These are phyloP conservation scores for Kluyveromyces lactis DNA, from an alignment of 805 yeast genomes.

Conservation along the genomic window DNA sequence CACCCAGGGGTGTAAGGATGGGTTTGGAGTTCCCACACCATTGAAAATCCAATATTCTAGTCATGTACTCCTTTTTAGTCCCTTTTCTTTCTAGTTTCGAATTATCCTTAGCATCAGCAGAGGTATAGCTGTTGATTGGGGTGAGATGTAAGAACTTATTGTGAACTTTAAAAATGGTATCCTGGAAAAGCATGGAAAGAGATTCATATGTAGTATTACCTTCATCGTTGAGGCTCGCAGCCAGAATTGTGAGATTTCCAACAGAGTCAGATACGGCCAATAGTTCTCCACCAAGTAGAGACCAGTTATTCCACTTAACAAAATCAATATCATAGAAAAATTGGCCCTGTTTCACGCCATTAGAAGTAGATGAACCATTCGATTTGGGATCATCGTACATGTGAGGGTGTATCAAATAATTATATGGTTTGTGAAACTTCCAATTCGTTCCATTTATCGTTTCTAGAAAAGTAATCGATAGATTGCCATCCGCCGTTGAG, in stretches of 20 bases:
- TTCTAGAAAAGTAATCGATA: slow-evolving; percentile 60
- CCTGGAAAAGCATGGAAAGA: slow-evolving; percentile 31
- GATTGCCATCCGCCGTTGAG: slow-evolving; percentile 28
- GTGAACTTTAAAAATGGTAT: slow-evolving; percentile 27
- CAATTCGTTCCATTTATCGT: slow-evolving; percentile 69
- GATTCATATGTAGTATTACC: slow-evolving; percentile 28
- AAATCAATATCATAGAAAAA: slow-evolving; percentile 32
- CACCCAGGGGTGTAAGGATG: slow-evolving; percentile 24
- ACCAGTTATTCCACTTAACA: slow-evolving; percentile 62
- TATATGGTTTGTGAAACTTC: slow-evolving; percentile 50
- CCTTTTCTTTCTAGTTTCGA: slow-evolving; percentile 31
- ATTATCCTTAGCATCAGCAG: slow-evolving; percentile 27
- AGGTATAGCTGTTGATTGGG: slow-evolving; percentile 12
- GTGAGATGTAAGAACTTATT: slow-evolving; percentile 16
- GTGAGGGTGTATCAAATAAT: slow-evolving; percentile 26
- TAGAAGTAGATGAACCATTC: slow-evolving; percentile 13
- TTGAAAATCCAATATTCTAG: slow-evolving; percentile 34
- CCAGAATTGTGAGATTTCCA: slow-evolving; percentile 56
- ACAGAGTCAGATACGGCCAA: slow-evolving; percentile 67
- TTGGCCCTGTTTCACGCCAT: slow-evolving; percentile 18
- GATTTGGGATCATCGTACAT: slow-evolving; percentile 16
- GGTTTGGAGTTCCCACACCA: slow-evolving; percentile 35
- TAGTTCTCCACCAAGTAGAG: slow-evolving; percentile 53
- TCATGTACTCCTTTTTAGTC: slow-evolving; percentile 29
- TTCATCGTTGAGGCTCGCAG: slow-evolving; percentile 39